These are phyloP conservation scores for Antitrichia curtipendula DNA, from an alignment of 225 moss, liverwort and hornwort genomes.

Conservation along the genomic window DNA sequence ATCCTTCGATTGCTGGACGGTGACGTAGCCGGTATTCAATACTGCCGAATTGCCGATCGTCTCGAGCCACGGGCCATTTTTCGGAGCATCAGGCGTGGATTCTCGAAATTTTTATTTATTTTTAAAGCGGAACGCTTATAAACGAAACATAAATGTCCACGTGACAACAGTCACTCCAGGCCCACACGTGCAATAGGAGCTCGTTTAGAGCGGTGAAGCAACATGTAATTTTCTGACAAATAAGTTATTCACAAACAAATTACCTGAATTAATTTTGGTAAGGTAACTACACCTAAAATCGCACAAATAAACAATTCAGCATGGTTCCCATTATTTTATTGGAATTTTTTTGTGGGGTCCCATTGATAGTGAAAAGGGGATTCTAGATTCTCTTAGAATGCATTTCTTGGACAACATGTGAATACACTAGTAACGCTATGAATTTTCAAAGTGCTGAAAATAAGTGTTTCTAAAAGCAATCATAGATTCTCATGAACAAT, in stretches of 20 bases:
- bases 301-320: too few relatives aligned
- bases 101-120: not conserved
- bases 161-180: not conserved
- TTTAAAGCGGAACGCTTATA: not conserved
- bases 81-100: not conserved
- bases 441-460: too few relatives aligned
- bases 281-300: too few relatives aligned
- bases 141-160: not conserved
- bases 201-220: not conserved
- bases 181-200: not conserved
- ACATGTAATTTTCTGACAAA: not conserved
- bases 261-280: too few relatives aligned
- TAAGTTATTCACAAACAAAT: not conserved
- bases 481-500: too few relatives aligned
- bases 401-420: too few relatives aligned
- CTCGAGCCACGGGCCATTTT: not conserved
- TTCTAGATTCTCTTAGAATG: too few relatives aligned
- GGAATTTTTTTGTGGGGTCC: too few relatives aligned
- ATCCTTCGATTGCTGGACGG: not conserved
- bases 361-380: too few relatives aligned
- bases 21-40: not conserved
- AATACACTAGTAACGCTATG: too few relatives aligned
- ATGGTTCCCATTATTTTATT: too few relatives aligned
- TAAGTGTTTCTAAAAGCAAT: too few relatives aligned
- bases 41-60: not conserved